Percentiles rank a stretch among this genome's conserved stretches.
Conservation (phyloP, 1,284 basidiomycete genomes). For the Cryptococcus neoformans region DNA sequence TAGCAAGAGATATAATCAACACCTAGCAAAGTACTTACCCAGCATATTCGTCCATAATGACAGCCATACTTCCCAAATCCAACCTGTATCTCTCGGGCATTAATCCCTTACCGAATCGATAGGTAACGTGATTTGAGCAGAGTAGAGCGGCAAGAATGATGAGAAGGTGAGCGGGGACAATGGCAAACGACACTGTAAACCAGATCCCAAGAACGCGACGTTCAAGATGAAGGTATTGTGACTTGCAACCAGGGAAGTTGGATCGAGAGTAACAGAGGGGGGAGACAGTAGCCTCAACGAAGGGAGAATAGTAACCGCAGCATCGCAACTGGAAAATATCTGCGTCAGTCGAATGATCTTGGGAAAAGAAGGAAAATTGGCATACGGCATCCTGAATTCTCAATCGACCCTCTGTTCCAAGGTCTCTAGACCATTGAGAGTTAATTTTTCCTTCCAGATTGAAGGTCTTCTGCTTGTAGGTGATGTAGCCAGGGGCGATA, state of each 20-base stretch:
- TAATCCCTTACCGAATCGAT: constrained; percentile 72
- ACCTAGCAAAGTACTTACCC: constrained; percentile 50
- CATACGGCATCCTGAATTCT: constrained; percentile 59
- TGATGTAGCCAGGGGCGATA: constrained; percentile 64
- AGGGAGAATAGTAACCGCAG: constrained; percentile 66
- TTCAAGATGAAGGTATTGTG: constrained; percentile 61
- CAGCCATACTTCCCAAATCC: constrained; percentile 61
- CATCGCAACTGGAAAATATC: constrained; percentile 53
- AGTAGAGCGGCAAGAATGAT: constrained; percentile 63
- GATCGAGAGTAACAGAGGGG: constrained; percentile 64
- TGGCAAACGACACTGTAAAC: constrained; percentile 62
- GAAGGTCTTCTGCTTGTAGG: constrained; percentile 63
- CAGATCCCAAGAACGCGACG: constrained; percentile 56
- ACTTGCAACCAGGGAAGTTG: constrained; percentile 66
- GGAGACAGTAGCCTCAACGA: constrained; percentile 63
- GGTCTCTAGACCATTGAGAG: constrained; percentile 60
- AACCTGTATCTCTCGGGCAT: constrained; percentile 69
- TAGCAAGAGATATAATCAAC: background rate
- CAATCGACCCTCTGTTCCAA: constrained; percentile 58
- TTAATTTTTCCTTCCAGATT: constrained; percentile 72
- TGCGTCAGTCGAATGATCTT: background rate
- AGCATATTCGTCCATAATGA: constrained; percentile 69
- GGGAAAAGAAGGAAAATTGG: background rate
- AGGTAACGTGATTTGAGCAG: constrained; percentile 70
- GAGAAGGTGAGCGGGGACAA: constrained; percentile 62